These are phyloP conservation scores for Solanum tarijense DNA, from an alignment of 257 asterid species.

Conservation along the genomic window DNA sequence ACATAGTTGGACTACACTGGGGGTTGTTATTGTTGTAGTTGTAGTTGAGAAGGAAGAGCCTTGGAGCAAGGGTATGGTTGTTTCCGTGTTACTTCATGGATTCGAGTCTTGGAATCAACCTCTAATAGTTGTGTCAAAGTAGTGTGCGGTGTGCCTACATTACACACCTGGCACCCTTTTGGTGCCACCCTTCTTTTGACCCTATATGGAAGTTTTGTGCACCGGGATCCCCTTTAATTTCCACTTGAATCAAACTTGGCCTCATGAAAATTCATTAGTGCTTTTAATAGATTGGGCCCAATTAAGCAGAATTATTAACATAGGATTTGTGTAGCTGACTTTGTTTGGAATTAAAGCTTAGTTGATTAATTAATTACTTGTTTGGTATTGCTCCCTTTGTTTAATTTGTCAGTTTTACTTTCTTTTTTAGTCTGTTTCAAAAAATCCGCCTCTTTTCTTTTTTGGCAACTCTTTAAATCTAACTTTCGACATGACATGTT, in stretches of 20 bases:
- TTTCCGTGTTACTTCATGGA: neutral
- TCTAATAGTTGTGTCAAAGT: neutral
- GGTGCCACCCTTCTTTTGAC: neutral
- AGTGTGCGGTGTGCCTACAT: neutral
- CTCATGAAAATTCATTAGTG: neutral
- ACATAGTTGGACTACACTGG: neutral
- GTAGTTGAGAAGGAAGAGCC: neutral
- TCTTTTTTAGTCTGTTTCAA: neutral
- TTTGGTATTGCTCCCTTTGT: neutral
- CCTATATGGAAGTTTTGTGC: neutral
- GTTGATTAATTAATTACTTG: neutral
- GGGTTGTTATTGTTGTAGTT: neutral
- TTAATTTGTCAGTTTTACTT: neutral
- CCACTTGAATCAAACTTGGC: neutral
- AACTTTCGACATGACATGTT: neutral
- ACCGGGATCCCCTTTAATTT: neutral
- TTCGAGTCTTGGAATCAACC: neutral
- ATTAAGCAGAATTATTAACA: neutral
- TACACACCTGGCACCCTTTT: neutral
- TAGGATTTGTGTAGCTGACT: neutral
- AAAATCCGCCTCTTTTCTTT: neutral
- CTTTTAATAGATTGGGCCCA: neutral
- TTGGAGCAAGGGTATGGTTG: neutral
- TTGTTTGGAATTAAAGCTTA: neutral
- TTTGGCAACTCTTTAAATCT: neutral